These are phyloP conservation scores for Fusarium haematococcum DNA, from an alignment of 2,329 filamentous ascomycete species.

Conservation along the genomic window DNA sequence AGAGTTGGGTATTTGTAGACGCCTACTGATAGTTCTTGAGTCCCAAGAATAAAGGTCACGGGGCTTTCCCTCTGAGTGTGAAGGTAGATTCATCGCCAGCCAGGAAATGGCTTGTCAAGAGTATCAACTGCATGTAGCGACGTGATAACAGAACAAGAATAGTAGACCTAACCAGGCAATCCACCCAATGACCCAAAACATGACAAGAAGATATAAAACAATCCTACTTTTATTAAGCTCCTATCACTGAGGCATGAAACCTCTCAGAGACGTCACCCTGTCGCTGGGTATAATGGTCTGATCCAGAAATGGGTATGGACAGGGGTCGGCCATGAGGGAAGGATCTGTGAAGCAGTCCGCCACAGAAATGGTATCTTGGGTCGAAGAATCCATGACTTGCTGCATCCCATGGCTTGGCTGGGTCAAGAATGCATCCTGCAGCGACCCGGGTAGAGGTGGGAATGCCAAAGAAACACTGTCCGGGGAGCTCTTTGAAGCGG, in stretches of 20 bases:
- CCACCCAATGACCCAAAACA: not conserved
- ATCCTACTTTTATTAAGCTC: not conserved
- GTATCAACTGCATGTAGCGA: not conserved
- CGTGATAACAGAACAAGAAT: not conserved
- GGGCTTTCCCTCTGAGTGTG: not conserved
- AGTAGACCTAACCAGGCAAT: not conserved
- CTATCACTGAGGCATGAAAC: not conserved
- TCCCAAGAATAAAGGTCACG: not conserved
- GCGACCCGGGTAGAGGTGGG: constrained; percentile 1
- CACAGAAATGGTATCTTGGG: not conserved
- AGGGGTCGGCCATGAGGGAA: not conserved
- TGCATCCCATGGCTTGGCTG: not conserved
- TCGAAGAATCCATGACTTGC: not conserved
- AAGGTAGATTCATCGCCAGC: not conserved
- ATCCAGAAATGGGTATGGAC: not conserved
- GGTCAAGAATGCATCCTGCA: not conserved
- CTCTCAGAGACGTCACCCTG: not conserved
- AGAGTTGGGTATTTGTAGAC: not conserved
- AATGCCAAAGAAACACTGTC: constrained; percentile 11
- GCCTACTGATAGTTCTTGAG: not conserved
- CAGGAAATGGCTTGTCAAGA: not conserved
- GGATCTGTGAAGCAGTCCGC: not conserved
- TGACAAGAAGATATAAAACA: not conserved
- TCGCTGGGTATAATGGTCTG: not conserved
- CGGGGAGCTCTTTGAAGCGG: not conserved